These are phyloP conservation scores for Trichoderma cornu-damae DNA, from an alignment of 2,329 filamentous ascomycete genomes.

Conservation along the genomic window DNA sequence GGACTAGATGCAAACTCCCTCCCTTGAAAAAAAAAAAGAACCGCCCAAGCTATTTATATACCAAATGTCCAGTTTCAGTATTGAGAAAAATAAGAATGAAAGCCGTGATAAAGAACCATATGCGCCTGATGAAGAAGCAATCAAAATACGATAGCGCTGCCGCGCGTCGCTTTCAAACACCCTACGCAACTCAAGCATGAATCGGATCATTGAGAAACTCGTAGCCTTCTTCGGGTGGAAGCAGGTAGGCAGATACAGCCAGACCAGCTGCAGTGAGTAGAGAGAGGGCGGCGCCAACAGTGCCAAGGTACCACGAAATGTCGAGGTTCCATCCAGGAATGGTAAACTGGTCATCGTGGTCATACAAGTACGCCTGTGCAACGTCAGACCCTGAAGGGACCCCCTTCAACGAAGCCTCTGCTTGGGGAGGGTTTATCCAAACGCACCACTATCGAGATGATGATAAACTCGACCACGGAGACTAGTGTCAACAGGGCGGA, in stretches of 20 bases:
- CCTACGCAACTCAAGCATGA: constrained; percentile 39
- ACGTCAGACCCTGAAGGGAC: neutral
- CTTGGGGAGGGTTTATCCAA: too few relatives aligned
- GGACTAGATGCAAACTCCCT: neutral
- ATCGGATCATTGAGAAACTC: constrained; percentile 56
- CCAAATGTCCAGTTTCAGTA: neutral
- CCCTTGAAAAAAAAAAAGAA: too few relatives aligned
- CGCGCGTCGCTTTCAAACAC: neutral
- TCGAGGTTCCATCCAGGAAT: constrained; percentile 75
- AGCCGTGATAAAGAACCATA: neutral
- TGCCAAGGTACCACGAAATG: constrained; percentile 69
- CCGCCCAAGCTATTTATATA: constrained; percentile 3
- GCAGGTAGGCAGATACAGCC: constrained; percentile 58
- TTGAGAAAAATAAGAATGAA: neutral
- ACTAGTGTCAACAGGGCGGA: constrained; percentile 60
- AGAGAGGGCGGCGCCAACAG: constrained; percentile 50
- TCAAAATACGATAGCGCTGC: neutral
- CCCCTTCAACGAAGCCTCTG: neutral
- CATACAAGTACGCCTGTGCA: constrained; percentile 71
- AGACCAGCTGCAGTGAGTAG: constrained; percentile 54
- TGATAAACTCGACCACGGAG: constrained; percentile 64
- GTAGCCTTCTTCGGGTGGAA: constrained; percentile 81
- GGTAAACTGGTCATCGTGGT: constrained; percentile 78
- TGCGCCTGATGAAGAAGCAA: neutral
- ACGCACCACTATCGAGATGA: constrained; percentile 79